A percentile compares a stretch with the other conserved stretches of the same genome.
Conservation (phyloP, 1,139 yeast species). For the Insectozyma bohioensis region DNA sequence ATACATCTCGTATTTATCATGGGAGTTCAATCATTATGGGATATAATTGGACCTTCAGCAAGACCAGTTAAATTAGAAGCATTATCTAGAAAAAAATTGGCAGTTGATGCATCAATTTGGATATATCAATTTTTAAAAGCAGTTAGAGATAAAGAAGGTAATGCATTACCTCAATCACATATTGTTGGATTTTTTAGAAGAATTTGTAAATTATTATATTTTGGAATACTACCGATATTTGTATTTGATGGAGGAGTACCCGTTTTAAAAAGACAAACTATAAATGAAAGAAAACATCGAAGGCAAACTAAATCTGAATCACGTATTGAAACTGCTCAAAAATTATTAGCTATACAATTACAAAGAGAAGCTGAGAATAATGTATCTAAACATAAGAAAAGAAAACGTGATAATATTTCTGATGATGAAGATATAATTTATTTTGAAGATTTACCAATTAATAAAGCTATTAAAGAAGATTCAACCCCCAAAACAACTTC, state of each 20-base stretch:
- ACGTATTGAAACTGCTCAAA: slow-evolving; percentile 75
- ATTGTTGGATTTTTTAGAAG: slow-evolving; percentile 92
- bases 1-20: slow-evolving; percentile 46
- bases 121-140: slow-evolving; percentile 95
- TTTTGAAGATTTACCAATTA: slow-evolving; percentile 43
- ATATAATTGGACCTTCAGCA: slow-evolving; percentile 84
- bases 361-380: slow-evolving; percentile 50
- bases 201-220: slow-evolving; percentile 84
- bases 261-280: slow-evolving; percentile 72
- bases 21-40: slow-evolving; percentile 99
- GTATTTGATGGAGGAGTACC: slow-evolving; percentile 99
- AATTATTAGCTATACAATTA: slow-evolving; percentile 75
- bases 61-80: slow-evolving; percentile 89
- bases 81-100: slow-evolving; percentile 69
- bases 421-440: slow-evolving; percentile 28
- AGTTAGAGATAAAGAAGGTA: slow-evolving; percentile 83
- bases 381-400: slow-evolving; percentile 3
- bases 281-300: slow-evolving; percentile 64
- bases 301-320: slow-evolving; percentile 74
- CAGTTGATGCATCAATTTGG: slow-evolving; percentile 99
- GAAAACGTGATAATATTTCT: slow-evolving; percentile 11
- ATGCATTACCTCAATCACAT: slow-evolving; percentile 76
- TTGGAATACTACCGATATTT: slow-evolving; percentile 90
- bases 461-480: slow-evolving; percentile 6
- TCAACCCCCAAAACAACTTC: slow-evolving; percentile 10